Evolutionary conservation across 306 rosid species (phyloP).

Genomic region (Biancaea sappan): DNA sequence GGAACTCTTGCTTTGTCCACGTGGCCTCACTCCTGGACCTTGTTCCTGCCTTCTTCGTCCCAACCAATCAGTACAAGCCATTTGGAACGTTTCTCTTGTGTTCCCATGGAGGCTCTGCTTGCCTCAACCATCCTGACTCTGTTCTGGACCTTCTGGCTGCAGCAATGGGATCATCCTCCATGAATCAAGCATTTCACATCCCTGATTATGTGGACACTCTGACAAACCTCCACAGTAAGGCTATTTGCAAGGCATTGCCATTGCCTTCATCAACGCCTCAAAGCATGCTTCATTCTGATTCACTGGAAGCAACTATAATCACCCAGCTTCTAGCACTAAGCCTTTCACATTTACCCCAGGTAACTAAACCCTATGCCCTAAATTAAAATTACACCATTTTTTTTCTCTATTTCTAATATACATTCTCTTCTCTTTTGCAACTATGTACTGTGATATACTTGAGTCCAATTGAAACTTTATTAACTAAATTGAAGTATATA

Average conservation of each 20-base stretch:
- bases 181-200: slow-evolving; percentile 3
- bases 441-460: too few species aligned
- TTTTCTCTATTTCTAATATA: too few species aligned
- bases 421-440: too few species aligned
- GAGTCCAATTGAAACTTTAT: too few species aligned
- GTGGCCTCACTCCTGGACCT: slow-evolving; percentile 59
- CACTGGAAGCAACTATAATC: slow-evolving; percentile 43
- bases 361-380: slow-evolving; percentile 21
- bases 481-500: too few species aligned
- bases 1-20: slow-evolving; percentile 77
- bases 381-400: too few species aligned
- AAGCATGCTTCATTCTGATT: slow-evolving; percentile 2
- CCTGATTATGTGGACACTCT: slow-evolving; percentile 43
- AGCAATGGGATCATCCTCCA: neutral
- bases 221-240: slow-evolving; percentile 30
- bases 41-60: slow-evolving; percentile 33
- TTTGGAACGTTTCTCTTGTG: slow-evolving; percentile 75
- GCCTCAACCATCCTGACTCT: slow-evolving; percentile 47
- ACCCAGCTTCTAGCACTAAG: slow-evolving; percentile 51
- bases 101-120: slow-evolving; percentile 47
- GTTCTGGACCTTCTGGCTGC: slow-evolving; percentile 34
- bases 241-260: slow-evolving; percentile 35
- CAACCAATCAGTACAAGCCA: slow-evolving; percentile 37
- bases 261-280: neutral
- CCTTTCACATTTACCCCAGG: slow-evolving; percentile 37